phyloP scores from a whole-genome alignment of 2,329 filamentous ascomycete genomes.

The Akanthomyces dipterigenus region DNA sequence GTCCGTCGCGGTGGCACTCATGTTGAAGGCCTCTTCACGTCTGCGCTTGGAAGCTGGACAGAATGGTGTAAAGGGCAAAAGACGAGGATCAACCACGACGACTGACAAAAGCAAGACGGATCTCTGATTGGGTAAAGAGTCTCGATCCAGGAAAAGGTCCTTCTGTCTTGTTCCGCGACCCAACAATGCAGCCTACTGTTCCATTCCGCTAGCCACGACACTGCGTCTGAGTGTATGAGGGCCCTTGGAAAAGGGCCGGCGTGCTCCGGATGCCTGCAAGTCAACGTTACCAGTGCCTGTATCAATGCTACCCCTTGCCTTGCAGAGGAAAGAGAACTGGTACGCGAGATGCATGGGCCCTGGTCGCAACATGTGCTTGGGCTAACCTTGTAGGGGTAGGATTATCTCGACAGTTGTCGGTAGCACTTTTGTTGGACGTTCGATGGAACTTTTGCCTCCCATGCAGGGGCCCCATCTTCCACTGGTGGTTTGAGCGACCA shows the following conservation, averaged over 20 bases:
- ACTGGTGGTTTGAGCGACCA: too few species aligned
- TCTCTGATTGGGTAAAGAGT: neutral
- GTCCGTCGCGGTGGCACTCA: neutral
- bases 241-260: too few species aligned
- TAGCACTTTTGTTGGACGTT: neutral
- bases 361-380: neutral
- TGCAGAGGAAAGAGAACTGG: too few species aligned
- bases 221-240: too few species aligned
- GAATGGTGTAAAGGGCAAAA: neutral
- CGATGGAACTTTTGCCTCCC: too few species aligned
- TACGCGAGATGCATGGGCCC: neutral
- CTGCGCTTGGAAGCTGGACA: neutral
- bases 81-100: neutral
- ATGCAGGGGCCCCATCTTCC: too few species aligned
- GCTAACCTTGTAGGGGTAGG: neutral
- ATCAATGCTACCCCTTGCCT: too few species aligned
- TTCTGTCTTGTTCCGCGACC: neutral
- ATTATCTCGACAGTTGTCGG: neutral
- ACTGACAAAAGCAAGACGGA: neutral
- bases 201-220: neutral
- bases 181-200: neutral
- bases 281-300: too few species aligned
- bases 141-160: neutral
- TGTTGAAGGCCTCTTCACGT: neutral
- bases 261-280: too few species aligned